Conservation (phyloP, 441 rosid species). For the Corymbia calophylla region DNA sequence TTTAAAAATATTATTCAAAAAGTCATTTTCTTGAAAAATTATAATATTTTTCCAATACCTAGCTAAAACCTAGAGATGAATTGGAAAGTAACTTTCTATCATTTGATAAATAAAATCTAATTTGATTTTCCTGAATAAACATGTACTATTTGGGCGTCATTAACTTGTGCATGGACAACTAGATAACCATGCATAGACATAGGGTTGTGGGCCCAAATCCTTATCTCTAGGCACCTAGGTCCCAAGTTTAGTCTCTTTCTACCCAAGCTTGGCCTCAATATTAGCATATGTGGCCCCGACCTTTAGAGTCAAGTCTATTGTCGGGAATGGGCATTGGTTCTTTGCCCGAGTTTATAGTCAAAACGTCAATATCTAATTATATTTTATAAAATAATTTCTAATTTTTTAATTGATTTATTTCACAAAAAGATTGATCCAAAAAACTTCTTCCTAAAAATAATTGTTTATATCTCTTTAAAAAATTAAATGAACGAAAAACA, state of each 20-base stretch:
- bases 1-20: too few relatives aligned
- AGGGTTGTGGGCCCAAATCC: neutral
- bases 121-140: neutral
- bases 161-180: neutral
- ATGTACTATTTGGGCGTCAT: neutral
- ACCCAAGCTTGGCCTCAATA: accelerated
- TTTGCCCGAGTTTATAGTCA: neutral
- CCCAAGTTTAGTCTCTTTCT: neutral
- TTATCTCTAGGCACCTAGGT: accelerated
- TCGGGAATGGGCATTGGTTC: neutral
- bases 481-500: neutral
- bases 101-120: neutral
- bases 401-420: accelerated
- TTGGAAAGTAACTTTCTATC: neutral
- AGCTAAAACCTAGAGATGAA: neutral
- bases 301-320: accelerated
- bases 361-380: neutral
- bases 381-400: neutral
- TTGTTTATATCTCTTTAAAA: accelerated
- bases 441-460: neutral
- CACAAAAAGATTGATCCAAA: accelerated
- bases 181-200: neutral
- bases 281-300: neutral
- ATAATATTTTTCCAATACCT: neutral
- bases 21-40: accelerated